Percentiles rank a stretch among this genome's conserved stretches.
phyloP scores from a whole-genome alignment of 331 rosid species.

The Cydonia oblonga region DNA sequence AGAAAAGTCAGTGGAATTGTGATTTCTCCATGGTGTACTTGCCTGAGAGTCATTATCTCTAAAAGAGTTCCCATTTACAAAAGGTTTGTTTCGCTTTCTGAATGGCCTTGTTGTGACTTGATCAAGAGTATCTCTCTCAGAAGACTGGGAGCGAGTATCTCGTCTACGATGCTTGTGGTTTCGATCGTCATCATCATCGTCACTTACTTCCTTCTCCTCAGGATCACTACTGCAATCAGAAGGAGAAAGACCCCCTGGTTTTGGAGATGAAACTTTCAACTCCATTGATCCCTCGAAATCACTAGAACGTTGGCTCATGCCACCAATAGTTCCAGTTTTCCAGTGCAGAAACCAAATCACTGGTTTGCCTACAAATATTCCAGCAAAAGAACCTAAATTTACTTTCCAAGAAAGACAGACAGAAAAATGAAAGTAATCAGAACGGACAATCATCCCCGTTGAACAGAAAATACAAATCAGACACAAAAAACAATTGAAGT shows the following conservation, averaged over 20 bases:
- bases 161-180: constrained; percentile 97
- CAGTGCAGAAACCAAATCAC: constrained; percentile 26
- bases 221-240: constrained; percentile 78
- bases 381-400: constrained; percentile 26
- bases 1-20: constrained; percentile 35
- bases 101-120: constrained; percentile 63
- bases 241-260: constrained; percentile 54
- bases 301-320: constrained; percentile 10
- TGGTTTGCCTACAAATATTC: constrained; percentile 13
- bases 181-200: constrained; percentile 91
- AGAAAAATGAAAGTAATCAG: neutral
- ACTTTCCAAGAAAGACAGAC: neutral
- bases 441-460: neutral
- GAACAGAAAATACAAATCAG: neutral
- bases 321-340: constrained; percentile 24
- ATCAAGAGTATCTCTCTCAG: constrained; percentile 64
- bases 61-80: constrained; percentile 54
- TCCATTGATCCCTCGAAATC: constrained; percentile 47
- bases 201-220: constrained; percentile 92
- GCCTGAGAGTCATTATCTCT: constrained; percentile 70
- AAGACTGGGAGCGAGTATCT: constrained; percentile 69
- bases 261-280: constrained; percentile 73
- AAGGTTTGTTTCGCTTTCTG: constrained; percentile 60
- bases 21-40: constrained; percentile 44
- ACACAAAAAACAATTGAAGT: neutral